phyloP scores from a whole-genome alignment of 2,329 filamentous ascomycete genomes.

The Nemania sp. region DNA sequence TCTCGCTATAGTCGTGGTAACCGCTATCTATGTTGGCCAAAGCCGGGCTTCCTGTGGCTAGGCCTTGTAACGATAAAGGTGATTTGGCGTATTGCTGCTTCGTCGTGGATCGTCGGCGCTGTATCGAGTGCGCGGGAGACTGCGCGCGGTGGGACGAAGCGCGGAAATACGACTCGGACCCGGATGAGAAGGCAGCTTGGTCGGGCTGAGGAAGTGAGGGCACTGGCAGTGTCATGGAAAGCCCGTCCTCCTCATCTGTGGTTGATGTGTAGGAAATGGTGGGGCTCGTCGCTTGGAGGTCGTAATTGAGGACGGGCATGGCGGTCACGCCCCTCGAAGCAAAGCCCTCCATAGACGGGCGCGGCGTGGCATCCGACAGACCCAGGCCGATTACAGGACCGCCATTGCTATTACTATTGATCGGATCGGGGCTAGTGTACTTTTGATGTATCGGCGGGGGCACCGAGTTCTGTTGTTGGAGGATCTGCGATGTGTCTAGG shows the following conservation, averaged over 20 bases:
- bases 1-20: slow-evolving; percentile 92
- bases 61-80: slow-evolving; percentile 67
- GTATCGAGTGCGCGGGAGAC: slow-evolving; percentile 48
- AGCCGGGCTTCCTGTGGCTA: slow-evolving; percentile 61
- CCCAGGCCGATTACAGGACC: slow-evolving; percentile 58
- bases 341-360: slow-evolving; percentile 61
- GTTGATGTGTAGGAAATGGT: slow-evolving; percentile 75
- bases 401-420: background rate
- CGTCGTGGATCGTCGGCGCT: slow-evolving; percentile 61
- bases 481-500: slow-evolving; percentile 33
- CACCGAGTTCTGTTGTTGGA: slow-evolving; percentile 38
- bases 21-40: slow-evolving; percentile 58
- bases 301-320: slow-evolving; percentile 42
- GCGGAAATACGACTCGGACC: slow-evolving; percentile 74
- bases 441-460: slow-evolving; percentile 39
- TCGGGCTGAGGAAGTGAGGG: slow-evolving; percentile 58
- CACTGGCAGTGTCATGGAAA: slow-evolving; percentile 69
- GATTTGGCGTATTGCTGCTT: slow-evolving; percentile 65
- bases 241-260: slow-evolving; percentile 83
- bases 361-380: slow-evolving; percentile 60
- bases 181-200: slow-evolving; percentile 62
- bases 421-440: slow-evolving; percentile 29
- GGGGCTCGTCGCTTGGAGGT: slow-evolving; percentile 60
- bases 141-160: slow-evolving; percentile 40
- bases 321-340: slow-evolving; percentile 52